These are phyloP conservation scores for Solanum lycopersicoides DNA, from an alignment of 257 asterid genomes.

Conservation along the genomic window DNA sequence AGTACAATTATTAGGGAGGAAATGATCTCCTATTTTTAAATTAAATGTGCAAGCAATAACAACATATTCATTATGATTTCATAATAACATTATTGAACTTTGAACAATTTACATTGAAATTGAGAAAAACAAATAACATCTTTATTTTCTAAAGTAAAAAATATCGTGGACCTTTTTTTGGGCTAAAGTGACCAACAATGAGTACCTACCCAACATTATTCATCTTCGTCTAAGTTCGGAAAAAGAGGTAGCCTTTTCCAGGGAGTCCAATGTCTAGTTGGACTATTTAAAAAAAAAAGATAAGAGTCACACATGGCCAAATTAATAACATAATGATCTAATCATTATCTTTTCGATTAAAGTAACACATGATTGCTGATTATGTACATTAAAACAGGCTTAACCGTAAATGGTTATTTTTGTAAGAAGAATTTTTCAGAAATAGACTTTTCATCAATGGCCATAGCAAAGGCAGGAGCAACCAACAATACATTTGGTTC, in stretches of 20 bases:
- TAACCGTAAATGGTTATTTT: conserved; percentile 38
- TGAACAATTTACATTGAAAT: too few relatives aligned
- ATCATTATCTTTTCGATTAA: not conserved
- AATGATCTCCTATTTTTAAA: not conserved
- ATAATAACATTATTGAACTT: too few relatives aligned
- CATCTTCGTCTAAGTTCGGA: not conserved
- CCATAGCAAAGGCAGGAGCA: conserved; percentile 32
- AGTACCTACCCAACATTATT: not conserved
- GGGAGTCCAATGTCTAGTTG: not conserved
- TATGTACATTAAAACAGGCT: conserved; percentile 12
- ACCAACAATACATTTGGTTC: conserved; percentile 42
- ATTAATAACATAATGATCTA: not conserved
- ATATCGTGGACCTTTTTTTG: not conserved
- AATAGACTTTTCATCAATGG: conserved; percentile 46
- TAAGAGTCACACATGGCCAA: not conserved
- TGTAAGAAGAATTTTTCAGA: conserved; percentile 48
- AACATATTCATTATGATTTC: too few relatives aligned
- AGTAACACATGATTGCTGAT: not conserved
- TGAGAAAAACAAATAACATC: too few relatives aligned
- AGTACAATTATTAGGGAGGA: not conserved
- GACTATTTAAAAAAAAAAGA: not conserved
- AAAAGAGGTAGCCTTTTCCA: not conserved
- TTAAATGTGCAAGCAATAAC: too few relatives aligned
- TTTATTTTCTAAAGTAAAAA: too few relatives aligned
- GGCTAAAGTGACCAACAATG: not conserved